Percentiles rank a stretch among this genome's conserved stretches.
These are phyloP conservation scores for Lolium rigidum DNA, from an alignment of 176 grass and related monocot species.

Conservation along the genomic window DNA sequence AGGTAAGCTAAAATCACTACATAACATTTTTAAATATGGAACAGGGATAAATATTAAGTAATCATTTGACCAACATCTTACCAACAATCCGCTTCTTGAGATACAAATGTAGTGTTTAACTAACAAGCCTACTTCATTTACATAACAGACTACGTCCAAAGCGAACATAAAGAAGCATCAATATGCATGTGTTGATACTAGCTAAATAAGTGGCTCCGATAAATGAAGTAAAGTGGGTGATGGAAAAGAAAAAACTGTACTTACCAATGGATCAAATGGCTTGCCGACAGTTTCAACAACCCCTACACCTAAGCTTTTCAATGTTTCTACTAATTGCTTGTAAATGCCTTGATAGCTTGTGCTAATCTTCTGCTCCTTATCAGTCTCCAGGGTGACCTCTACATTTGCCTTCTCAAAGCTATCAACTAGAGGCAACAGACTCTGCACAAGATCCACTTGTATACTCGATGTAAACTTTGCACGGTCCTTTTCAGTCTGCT, in stretches of 20 bases:
- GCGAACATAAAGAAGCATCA: neutral
- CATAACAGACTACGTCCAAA: neutral
- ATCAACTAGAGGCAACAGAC: constrained; percentile 57
- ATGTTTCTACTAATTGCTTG: constrained; percentile 90
- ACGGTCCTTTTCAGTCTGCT: constrained; percentile 80
- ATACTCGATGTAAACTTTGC: constrained; percentile 88
- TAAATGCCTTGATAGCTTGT: constrained; percentile 78
- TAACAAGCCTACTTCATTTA: constrained; percentile 18
- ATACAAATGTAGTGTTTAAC: neutral
- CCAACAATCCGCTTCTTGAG: neutral
- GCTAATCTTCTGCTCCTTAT: constrained; percentile 76
- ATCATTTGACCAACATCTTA: neutral
- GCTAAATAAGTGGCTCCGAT: neutral
- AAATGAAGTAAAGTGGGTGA: neutral
- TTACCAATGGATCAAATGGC: constrained; percentile 94
- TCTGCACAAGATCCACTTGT: constrained; percentile 75
- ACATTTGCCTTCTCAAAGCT: constrained; percentile 84
- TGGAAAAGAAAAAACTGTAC: constrained; percentile 33
- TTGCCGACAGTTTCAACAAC: constrained; percentile 93
- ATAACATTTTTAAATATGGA: neutral
- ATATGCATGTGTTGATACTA: neutral
- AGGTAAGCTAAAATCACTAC: neutral
- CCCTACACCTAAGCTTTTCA: constrained; percentile 86
- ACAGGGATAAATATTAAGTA: constrained; percentile 10
- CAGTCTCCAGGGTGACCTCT: constrained; percentile 65